Conservation (phyloP, 208 protist species). For the Chromosphaera perkinsii region DNA sequence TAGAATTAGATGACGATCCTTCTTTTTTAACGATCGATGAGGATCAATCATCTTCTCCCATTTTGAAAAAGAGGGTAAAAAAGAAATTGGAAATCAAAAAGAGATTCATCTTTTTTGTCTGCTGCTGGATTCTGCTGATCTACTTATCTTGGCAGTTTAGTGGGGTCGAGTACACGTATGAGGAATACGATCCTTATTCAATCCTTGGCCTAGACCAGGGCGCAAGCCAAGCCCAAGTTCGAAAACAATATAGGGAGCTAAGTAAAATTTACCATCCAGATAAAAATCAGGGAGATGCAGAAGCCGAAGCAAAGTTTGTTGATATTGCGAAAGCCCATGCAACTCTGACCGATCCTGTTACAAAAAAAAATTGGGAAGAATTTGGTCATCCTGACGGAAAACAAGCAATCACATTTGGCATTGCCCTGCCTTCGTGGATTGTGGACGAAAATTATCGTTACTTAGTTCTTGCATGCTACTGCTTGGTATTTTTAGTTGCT, state of each 20-base stretch:
- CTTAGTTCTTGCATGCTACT: neutral
- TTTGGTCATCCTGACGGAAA: slow-evolving; percentile 23
- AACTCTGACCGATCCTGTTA: slow-evolving; percentile 6
- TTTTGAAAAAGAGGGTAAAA: no score
- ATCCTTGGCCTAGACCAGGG: slow-evolving; percentile 22
- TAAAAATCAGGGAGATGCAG: slow-evolving; percentile 9
- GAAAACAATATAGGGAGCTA: neutral
- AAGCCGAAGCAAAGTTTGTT: slow-evolving; percentile 4
- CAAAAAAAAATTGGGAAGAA: slow-evolving; percentile 13
- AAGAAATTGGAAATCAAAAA: no score
- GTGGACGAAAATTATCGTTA: neutral
- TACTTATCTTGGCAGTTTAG: no score
- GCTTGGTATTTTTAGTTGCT: neutral
- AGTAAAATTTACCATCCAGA: slow-evolving; percentile 6
- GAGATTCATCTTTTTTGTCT: no score
- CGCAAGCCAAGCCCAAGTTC: slow-evolving; percentile 2
- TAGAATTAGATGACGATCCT: no score
- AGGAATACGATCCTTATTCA: slow-evolving; percentile 15
- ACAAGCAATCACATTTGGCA: neutral
- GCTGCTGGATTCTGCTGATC: no score
- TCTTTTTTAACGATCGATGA: no score
- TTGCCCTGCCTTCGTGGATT: slow-evolving; percentile 5
- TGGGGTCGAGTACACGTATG: no score
- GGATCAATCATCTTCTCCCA: no score
- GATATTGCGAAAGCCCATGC: slow-evolving; percentile 20